phyloP scores from a whole-genome alignment of 257 asterid species.

The Leptodermis oblonga region DNA sequence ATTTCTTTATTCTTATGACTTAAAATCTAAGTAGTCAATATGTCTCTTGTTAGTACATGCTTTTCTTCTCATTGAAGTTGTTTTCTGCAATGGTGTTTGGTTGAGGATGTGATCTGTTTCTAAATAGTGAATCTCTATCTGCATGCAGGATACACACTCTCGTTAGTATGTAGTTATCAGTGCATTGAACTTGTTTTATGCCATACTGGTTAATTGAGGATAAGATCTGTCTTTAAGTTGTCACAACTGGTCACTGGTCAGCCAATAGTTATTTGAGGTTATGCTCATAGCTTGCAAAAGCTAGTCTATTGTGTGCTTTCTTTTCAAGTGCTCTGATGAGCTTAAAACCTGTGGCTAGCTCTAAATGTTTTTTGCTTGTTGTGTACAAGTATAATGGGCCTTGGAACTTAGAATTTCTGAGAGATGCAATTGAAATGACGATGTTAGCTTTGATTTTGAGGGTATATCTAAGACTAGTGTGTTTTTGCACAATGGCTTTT shows the following conservation, averaged over 20 bases:
- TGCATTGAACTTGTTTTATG: too few relatives aligned
- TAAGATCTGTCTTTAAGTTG: neutral
- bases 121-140: too few relatives aligned
- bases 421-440: neutral
- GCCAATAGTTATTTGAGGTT: neutral
- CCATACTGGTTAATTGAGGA: too few relatives aligned
- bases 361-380: neutral
- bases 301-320: neutral
- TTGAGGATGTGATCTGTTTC: neutral
- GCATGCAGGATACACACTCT: too few relatives aligned
- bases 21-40: neutral
- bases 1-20: neutral
- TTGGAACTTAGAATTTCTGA: neutral
- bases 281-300: neutral
- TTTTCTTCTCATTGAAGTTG: neutral
- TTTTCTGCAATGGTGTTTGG: neutral
- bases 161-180: too few relatives aligned
- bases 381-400: neutral
- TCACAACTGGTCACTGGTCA: too few relatives aligned
- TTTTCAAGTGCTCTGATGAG: neutral
- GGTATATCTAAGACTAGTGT: neutral
- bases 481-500: neutral
- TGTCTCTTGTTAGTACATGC: neutral
- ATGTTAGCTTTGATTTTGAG: slow-evolving; percentile 3
- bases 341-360: neutral